Evolutionary conservation across 2,329 filamentous ascomycete genomes (phyloP), one percentile per base, ranked within the genome.

Genomic region (Paraconiothyrium brasiliense): DNA sequence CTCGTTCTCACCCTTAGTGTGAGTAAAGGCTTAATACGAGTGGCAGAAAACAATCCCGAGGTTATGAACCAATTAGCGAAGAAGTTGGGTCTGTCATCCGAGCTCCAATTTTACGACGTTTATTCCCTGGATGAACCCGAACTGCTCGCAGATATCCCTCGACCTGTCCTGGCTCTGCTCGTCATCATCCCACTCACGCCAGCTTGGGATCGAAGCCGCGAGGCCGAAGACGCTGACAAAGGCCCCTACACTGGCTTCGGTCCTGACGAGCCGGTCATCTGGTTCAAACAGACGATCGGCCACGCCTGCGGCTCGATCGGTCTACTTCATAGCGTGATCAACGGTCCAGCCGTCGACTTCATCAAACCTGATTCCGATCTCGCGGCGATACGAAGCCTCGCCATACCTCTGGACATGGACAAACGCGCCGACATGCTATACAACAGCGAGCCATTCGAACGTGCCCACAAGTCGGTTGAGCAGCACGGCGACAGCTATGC

Each of bases 401-500:
- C 93, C 20, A 85, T 88, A 56, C 87, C 89, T 11, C 83, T 97
- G 24, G 81, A 81, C 1, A 90, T 92, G 0, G 70, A 75, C 8
- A 83, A 87, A 48, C 85, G 94, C 54, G 88, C 92, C 8, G 81
- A 87, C 59, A 78, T 97, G 39, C 82, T 97, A 37, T 94, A 97
- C 76, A 83, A 89, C 57, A 91, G 89, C 37, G 83, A 87, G 44
- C 87, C 85, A 16, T 84, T 97, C 54, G 93, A 94, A 54, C 81
- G 80, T 4, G 93, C 92, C 16, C 93, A 97, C 81, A 86, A 87
- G 50, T 86, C 87, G 62, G 93, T 92, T 11, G 94, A 93, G 4
- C 84, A 84, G 16, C 81, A 85, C 62, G 94, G 93, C 22, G 92
- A 93, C 76, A 95, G 92, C 1, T 74, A 83, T 6, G 91, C 93